Percentiles rank a stretch among this genome's conserved stretches.
Conservation (phyloP, 768 basidiomycete species). For the Pisolithus marmoratus region DNA sequence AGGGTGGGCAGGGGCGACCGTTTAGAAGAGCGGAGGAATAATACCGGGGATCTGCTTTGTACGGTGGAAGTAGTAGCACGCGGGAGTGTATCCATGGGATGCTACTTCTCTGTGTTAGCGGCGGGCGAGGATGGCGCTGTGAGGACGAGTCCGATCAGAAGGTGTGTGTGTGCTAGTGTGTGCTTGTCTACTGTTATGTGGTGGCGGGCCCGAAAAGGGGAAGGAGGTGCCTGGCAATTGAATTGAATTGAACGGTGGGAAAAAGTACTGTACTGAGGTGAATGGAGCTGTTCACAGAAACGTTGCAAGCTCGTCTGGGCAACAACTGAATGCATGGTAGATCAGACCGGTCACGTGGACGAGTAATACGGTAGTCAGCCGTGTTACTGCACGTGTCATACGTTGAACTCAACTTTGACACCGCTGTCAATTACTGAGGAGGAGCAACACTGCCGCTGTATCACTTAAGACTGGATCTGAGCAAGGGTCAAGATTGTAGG, state of each 20-base stretch:
- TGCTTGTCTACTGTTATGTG: slow-evolving; percentile 12
- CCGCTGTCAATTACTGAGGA: slow-evolving; percentile 1
- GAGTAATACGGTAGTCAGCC: slow-evolving; percentile 8
- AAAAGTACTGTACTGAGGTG: slow-evolving; percentile 3
- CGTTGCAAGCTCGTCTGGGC: not conserved
- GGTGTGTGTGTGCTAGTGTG: slow-evolving; percentile 22
- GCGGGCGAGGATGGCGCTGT: slow-evolving; percentile 13
- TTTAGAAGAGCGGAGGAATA: slow-evolving; percentile 6
- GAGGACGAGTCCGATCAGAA: slow-evolving; percentile 15
- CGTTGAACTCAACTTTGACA: slow-evolving; percentile 10
- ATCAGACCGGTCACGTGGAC: slow-evolving; percentile 20
- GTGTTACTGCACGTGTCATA: slow-evolving; percentile 7
- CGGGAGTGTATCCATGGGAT: slow-evolving; percentile 25
- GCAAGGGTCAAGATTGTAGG: too few species aligned
- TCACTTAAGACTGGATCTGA: too few species aligned
- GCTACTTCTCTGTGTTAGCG: slow-evolving; percentile 6
- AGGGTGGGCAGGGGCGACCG: slow-evolving; percentile 11
- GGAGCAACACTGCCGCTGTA: not conserved
- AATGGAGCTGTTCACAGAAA: not conserved
- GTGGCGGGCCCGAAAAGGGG: slow-evolving; percentile 31
- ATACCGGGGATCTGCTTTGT: not conserved
- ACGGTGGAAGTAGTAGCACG: not conserved
- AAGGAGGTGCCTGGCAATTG: slow-evolving; percentile 21
- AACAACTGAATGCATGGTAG: not conserved
- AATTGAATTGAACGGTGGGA: slow-evolving; percentile 8